Percentiles rank a stretch among this genome's conserved stretches.
Evolutionary conservation across 768 basidiomycete genomes (phyloP).

Genomic region (Lanmaoa rubissima): DNA sequence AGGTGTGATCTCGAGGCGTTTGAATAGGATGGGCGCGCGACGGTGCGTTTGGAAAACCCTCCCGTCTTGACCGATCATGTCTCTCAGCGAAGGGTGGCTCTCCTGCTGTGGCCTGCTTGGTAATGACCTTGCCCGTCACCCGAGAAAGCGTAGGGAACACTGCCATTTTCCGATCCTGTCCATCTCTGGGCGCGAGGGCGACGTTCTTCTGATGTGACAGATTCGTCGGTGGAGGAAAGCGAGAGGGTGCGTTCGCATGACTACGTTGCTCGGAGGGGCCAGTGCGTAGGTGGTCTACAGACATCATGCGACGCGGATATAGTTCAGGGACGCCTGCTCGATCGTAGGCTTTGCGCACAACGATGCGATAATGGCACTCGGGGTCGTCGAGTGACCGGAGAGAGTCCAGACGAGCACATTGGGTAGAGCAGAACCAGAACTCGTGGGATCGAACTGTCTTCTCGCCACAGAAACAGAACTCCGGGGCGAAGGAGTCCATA

Average conservation of each 20-base stretch:
- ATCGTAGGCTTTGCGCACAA: constrained; percentile 16
- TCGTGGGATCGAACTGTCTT: constrained; percentile 25
- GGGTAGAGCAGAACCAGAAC: constrained; percentile 28
- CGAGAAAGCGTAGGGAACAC: constrained; percentile 21
- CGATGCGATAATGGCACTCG: constrained; percentile 27
- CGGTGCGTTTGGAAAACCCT: neutral
- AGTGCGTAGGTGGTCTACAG: constrained; percentile 2
- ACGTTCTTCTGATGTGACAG: neutral
- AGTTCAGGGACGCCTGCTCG: constrained; percentile 1
- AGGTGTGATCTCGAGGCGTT: neutral
- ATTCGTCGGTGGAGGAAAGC: neutral
- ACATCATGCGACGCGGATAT: constrained; percentile 11
- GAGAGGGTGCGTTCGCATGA: neutral
- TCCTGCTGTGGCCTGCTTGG: constrained; percentile 2
- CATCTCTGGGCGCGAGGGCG: neutral
- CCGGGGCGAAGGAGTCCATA: constrained; percentile 11
- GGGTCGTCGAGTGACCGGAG: constrained; percentile 23
- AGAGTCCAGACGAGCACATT: constrained; percentile 29
- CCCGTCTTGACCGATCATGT: constrained; percentile 2
- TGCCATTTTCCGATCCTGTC: neutral
- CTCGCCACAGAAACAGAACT: constrained; percentile 28
- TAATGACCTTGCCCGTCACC: constrained; percentile 12
- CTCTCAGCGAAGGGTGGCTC: neutral
- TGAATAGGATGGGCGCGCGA: neutral
- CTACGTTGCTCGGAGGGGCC: neutral